These are phyloP conservation scores for Lentinula aciculospora DNA, from an alignment of 768 basidiomycete species.

Conservation along the genomic window DNA sequence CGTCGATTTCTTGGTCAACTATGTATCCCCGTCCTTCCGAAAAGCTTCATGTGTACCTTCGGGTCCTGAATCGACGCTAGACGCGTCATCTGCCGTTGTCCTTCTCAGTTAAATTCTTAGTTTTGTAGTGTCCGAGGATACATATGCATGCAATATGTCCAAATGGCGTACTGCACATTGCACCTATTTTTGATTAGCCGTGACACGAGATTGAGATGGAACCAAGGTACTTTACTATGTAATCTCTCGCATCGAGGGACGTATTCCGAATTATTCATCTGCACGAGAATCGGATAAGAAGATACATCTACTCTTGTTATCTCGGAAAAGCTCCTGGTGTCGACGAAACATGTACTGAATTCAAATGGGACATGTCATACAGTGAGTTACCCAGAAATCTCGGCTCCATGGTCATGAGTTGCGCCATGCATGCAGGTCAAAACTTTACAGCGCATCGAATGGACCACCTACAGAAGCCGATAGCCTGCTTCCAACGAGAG, in stretches of 20 bases:
- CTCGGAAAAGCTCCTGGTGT: neutral
- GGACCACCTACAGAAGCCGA: too few relatives aligned
- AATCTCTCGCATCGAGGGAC: too few relatives aligned
- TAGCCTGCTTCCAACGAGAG: too few relatives aligned
- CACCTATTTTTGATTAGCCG: neutral
- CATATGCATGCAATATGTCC: neutral
- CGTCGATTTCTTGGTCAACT: neutral
- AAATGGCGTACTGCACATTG: neutral
- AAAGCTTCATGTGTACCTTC: too few relatives aligned
- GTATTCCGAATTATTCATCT: too few relatives aligned
- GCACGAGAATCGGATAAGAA: too few relatives aligned
- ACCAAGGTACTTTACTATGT: too few relatives aligned
- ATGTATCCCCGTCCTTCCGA: neutral
- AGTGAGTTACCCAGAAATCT: too few relatives aligned
- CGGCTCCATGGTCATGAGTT: too few relatives aligned
- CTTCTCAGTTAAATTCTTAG: neutral
- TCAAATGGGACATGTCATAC: neutral
- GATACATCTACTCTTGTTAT: neutral
- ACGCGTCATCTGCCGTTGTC: neutral
- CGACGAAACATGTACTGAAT: neutral
- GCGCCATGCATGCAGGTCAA: too few relatives aligned
- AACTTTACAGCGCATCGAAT: too few relatives aligned
- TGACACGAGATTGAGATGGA: too few relatives aligned
- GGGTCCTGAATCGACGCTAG: neutral
- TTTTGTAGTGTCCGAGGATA: neutral